Evolutionary conservation across 2,329 filamentous ascomycete genomes (phyloP).

Genomic region (Cladorrhinum sp.): DNA sequence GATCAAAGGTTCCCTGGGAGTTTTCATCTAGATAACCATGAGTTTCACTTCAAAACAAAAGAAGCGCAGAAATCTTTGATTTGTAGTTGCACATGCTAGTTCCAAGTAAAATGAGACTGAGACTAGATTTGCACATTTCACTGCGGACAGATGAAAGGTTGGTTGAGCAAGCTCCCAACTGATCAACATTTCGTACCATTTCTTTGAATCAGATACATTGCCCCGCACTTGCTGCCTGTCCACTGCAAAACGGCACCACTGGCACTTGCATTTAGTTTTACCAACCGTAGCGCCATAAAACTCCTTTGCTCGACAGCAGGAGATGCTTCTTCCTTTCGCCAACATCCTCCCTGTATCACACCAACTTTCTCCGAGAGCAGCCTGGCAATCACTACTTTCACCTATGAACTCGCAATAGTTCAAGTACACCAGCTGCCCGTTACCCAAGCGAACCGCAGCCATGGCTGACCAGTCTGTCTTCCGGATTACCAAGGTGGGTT

Average conservation of each 20-base stretch:
- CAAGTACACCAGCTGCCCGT: neutral
- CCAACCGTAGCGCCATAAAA: neutral
- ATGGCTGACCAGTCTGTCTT: conserved; percentile 87
- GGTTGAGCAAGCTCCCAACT: neutral
- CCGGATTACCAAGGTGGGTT: conserved; percentile 74
- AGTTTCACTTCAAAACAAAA: too few relatives aligned
- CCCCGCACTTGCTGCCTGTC: neutral
- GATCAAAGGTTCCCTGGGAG: too few relatives aligned
- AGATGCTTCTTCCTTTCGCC: neutral
- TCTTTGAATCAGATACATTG: neutral
- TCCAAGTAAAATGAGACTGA: neutral
- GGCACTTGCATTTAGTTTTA: neutral
- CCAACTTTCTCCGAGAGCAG: neutral
- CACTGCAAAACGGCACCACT: neutral
- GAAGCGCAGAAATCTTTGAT: too few relatives aligned
- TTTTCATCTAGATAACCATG: too few relatives aligned
- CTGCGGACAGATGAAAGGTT: neutral
- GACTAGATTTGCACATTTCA: neutral
- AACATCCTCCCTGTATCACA: neutral
- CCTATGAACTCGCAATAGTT: conserved; percentile 6
- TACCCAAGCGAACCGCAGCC: conserved; percentile 15
- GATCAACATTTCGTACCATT: neutral
- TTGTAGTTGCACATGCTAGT: too few relatives aligned
- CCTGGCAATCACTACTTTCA: neutral
- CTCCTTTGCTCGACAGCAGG: neutral